Evolutionary conservation across 345 rosid species (phyloP), one percentile per base, ranked within the genome.

Genomic region (Eucalyptus tenuipes): DNA sequence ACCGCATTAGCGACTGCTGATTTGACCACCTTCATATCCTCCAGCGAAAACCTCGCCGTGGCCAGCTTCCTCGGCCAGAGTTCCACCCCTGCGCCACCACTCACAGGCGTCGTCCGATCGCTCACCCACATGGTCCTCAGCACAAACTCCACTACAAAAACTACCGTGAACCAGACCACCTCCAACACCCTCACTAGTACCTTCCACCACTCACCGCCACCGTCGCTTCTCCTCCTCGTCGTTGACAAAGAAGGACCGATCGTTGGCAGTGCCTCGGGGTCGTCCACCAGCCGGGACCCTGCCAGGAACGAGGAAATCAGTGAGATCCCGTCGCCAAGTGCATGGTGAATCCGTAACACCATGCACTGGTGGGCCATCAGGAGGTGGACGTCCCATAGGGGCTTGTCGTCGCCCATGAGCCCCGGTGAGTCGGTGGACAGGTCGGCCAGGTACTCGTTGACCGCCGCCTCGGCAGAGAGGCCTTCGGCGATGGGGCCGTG

Each of bases 11-110:
- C 53, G 85, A 94, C 87, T 1, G 94, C 92, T 1, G 27, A 89
- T 92, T 93, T 95, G 17, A 94, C 98, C 55, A 49, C 17, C 82
- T 94, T 95, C 95, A 95, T 94, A 87, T 95, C 96, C 2, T 93
- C 92, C 25, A 95, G 88, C 90, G 59, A 44, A 64, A 95, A 94
- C 88, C 80, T 91, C 27, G 97, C 97, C 15, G 95, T 94, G 31
- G 89, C 93, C 86, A 93, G 75, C 90, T 92, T 94, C 89, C 96
- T 93, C 49, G 95, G 97, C 96, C 96, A 94, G 16, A 92, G 93
- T 94, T 95, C 96, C 92, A 93, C 94, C 59, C 95, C 96, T 2
- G 89, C 93, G 27, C 96, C 96, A 17, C 98, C 96, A 33, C 91
- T 87, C 10, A 93, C 88, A 84, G 31, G 90, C 37, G 94, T 94